phyloP scores from a whole-genome alignment of 164 flowering plant genomes.

The Macadamia tetraphylla region DNA sequence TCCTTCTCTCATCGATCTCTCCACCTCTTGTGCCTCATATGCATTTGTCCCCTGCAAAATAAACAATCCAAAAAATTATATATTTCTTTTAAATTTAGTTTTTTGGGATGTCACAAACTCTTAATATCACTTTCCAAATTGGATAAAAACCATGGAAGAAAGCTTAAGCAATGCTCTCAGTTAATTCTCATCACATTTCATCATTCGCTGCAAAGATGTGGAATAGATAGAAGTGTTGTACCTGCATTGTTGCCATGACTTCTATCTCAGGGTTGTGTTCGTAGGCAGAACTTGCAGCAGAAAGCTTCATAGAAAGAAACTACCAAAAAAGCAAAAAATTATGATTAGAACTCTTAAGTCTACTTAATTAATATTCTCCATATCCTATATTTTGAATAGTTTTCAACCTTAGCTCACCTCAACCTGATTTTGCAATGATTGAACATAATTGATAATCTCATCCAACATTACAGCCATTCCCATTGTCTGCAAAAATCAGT shows the following conservation, averaged over 20 bases:
- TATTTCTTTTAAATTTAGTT: too few relatives aligned
- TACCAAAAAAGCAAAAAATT: slow-evolving; percentile 9
- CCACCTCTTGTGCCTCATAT: slow-evolving; percentile 37
- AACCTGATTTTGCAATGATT: slow-evolving; percentile 79
- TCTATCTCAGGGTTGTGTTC: slow-evolving; percentile 49
- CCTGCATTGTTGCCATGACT: slow-evolving; percentile 33
- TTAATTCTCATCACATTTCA: too few relatives aligned
- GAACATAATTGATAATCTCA: slow-evolving; percentile 87
- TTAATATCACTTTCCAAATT: too few relatives aligned
- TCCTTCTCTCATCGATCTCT: slow-evolving; percentile 40
- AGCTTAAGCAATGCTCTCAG: too few relatives aligned
- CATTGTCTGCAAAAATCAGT: slow-evolving; percentile 1
- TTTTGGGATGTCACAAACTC: too few relatives aligned
- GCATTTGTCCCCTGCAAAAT: slow-evolving; percentile 39
- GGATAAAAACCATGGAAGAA: too few relatives aligned
- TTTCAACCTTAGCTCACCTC: slow-evolving; percentile 35
- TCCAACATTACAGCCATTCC: slow-evolving; percentile 78
- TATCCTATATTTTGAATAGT: background rate
- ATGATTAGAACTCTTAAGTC: background rate
- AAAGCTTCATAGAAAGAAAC: slow-evolving; percentile 69
- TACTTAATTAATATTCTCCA: background rate
- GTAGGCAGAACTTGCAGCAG: slow-evolving; percentile 52
- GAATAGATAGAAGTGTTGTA: slow-evolving; percentile 2
- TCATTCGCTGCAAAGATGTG: too few relatives aligned
- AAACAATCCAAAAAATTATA: slow-evolving; percentile 8